Conservation (phyloP, 305 asterid genomes). For the Fraxinus albicans region DNA sequence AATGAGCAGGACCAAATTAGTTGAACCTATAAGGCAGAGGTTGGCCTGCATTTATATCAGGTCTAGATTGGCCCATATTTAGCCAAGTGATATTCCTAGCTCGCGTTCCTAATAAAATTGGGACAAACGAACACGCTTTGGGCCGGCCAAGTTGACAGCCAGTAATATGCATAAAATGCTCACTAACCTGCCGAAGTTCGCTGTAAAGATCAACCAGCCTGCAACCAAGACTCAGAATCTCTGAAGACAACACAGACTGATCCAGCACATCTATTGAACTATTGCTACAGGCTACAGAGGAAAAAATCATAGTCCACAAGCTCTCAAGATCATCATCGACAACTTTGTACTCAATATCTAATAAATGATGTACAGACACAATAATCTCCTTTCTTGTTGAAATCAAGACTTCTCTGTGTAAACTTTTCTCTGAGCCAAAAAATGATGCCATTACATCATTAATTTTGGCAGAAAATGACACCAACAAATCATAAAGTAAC, state of each 20-base stretch:
- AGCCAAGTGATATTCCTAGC: not conserved
- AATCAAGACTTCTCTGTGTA: slow-evolving; percentile 43
- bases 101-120: not conserved
- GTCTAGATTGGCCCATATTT: not conserved
- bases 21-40: not conserved
- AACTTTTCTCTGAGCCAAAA: slow-evolving; percentile 36
- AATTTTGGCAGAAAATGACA: slow-evolving; percentile 53
- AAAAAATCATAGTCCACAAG: slow-evolving; percentile 64
- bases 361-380: slow-evolving; percentile 49
- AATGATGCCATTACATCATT: slow-evolving; percentile 33
- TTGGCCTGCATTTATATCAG: not conserved
- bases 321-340: slow-evolving; percentile 76
- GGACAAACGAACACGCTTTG: not conserved
- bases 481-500: slow-evolving; percentile 51
- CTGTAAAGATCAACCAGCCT: slow-evolving; percentile 72
- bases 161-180: slow-evolving; percentile 15
- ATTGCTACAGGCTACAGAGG: slow-evolving; percentile 52
- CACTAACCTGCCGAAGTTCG: slow-evolving; percentile 94
- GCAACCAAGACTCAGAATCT: slow-evolving; percentile 64
- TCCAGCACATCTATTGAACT: slow-evolving; percentile 41
- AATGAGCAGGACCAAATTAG: not conserved
- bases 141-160: not conserved
- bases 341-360: slow-evolving; percentile 78
- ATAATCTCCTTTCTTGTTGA: slow-evolving; percentile 65
- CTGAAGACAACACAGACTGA: slow-evolving; percentile 45